These are phyloP conservation scores for Mesotaenium endlicherianum DNA, from an alignment of 139 green algal genomes.

Conservation along the genomic window DNA sequence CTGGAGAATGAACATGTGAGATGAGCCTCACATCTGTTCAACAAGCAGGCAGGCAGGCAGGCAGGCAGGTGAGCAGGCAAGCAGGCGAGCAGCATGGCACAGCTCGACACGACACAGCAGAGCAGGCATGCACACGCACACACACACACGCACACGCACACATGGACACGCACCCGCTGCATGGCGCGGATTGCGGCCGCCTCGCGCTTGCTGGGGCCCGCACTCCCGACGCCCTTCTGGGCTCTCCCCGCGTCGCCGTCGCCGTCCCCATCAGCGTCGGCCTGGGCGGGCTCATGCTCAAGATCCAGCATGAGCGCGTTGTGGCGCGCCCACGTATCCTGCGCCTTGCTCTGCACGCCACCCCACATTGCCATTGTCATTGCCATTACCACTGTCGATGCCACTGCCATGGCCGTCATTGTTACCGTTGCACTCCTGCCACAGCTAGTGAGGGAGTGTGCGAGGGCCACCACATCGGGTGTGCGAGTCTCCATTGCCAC, in stretches of 20 bases:
- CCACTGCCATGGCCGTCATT: neutral
- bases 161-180: slow-evolving; percentile 10
- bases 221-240: neutral
- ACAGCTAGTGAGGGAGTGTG: neutral
- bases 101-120: no score
- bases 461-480: neutral
- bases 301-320: slow-evolving; percentile 2
- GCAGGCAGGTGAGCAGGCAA: neutral
- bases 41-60: neutral
- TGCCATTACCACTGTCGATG: neutral
- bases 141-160: no score
- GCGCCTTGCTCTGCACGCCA: neutral
- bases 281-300: neutral
- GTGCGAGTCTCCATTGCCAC: neutral
- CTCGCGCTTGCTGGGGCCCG: neutral
- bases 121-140: no score
- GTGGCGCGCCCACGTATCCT: neutral
- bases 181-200: neutral
- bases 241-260: neutral
- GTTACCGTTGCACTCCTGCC: neutral
- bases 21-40: neutral
- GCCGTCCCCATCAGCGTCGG: neutral
- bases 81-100: neutral
- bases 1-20: neutral
- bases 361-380: neutral